Evolutionary conservation across 139 green algal species (phyloP).

Genomic region (Eudorina sp.): DNA sequence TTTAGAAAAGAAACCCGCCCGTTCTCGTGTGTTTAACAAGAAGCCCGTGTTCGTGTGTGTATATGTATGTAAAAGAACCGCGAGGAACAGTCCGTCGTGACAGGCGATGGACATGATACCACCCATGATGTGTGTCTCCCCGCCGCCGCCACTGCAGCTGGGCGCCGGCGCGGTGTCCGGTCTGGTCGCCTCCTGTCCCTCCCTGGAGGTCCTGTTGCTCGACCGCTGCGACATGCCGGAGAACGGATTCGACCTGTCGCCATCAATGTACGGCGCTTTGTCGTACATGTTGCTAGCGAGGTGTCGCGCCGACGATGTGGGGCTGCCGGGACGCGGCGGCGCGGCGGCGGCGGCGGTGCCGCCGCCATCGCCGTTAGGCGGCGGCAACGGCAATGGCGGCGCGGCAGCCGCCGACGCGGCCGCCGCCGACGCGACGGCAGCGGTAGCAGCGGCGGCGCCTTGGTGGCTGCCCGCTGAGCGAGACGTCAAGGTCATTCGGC

Average conservation of each 20-base stretch:
- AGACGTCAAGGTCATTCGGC: constrained; percentile 39
- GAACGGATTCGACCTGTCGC: not conserved
- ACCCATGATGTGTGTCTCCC: not conserved
- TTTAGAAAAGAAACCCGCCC: too few species aligned
- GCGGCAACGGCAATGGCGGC: not conserved
- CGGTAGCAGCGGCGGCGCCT: not conserved
- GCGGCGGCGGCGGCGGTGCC: not conserved
- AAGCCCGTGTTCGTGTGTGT: too few species aligned
- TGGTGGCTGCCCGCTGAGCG: constrained; percentile 39
- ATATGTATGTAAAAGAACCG: too few species aligned
- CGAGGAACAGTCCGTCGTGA: too few species aligned
- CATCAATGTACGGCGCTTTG: constrained; percentile 12
- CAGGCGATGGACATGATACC: not conserved
- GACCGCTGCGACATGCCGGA: constrained; percentile 36
- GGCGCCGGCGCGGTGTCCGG: not conserved
- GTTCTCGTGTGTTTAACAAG: too few species aligned
- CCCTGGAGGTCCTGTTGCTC: constrained; percentile 31
- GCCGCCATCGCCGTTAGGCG: not conserved
- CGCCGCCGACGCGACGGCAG: not conserved
- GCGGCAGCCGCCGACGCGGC: too few species aligned
- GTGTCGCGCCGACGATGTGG: not conserved
- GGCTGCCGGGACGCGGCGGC: not conserved
- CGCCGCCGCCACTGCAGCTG: not conserved
- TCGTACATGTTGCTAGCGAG: constrained; percentile 13
- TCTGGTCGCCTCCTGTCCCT: not conserved